phyloP scores from a whole-genome alignment of 495 filamentous ascomycete species.

The Beverwykella pulmonaria region DNA sequence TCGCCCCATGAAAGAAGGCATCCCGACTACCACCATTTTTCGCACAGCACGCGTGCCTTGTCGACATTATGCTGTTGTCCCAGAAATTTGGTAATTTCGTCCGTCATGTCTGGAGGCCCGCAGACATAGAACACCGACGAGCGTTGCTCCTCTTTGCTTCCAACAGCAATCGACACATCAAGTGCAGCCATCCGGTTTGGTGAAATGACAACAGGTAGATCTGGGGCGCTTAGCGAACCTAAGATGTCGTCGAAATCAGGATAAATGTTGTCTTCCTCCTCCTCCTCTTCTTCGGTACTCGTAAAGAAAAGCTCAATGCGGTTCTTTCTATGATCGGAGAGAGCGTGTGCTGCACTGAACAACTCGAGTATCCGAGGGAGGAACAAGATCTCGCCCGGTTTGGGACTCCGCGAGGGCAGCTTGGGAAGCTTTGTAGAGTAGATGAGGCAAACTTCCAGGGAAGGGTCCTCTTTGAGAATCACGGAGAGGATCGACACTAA shows the following conservation, averaged over 20 bases:
- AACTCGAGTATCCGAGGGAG: constrained; percentile 42
- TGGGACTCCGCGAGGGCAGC: not conserved
- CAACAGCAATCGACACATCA: constrained; percentile 42
- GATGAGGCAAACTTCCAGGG: constrained; percentile 41
- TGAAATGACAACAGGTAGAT: constrained; percentile 43
- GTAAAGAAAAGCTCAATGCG: constrained; percentile 36
- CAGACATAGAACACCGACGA: constrained; percentile 74
- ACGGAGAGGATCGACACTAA: constrained; percentile 48
- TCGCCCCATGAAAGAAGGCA: too few species aligned
- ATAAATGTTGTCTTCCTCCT: constrained; percentile 2
- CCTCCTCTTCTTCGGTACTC: not conserved
- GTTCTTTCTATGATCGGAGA: not conserved
- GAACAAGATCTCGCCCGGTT: constrained; percentile 40
- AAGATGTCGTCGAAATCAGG: not conserved
- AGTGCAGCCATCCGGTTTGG: constrained; percentile 7
- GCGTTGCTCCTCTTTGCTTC: constrained; percentile 49
- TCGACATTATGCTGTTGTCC: constrained; percentile 56
- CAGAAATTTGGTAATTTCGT: constrained; percentile 67
- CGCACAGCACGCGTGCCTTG: constrained; percentile 65
- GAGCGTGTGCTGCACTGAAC: not conserved
- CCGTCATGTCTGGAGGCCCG: constrained; percentile 78
- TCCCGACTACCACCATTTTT: constrained; percentile 78
- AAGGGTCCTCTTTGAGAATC: constrained; percentile 33
- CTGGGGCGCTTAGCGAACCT: not conserved
- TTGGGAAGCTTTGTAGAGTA: constrained; percentile 42